Conservation (phyloP, 2,329 filamentous ascomycete genomes). For the Fusarium duplospermum region DNA sequence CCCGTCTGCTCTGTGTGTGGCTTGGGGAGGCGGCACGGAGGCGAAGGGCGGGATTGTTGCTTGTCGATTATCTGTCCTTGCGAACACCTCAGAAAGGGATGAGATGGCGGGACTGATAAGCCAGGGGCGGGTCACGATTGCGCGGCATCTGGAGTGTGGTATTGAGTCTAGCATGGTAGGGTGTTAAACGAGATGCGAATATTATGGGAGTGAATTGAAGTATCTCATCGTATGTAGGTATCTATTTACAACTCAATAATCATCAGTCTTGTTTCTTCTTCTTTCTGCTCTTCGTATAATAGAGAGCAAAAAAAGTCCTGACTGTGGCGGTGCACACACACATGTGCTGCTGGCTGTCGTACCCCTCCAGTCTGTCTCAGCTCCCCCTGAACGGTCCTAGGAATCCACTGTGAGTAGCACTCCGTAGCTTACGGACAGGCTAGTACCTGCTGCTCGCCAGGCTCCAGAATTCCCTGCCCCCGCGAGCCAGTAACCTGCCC, state of each 20-base stretch:
- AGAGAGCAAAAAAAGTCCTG: slow-evolving; percentile 14
- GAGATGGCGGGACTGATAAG: slow-evolving; percentile 31
- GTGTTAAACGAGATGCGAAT: background rate
- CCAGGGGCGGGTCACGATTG: slow-evolving; percentile 31
- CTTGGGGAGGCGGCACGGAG: slow-evolving; percentile 13
- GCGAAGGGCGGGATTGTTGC: slow-evolving; percentile 9
- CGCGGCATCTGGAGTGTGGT: slow-evolving; percentile 25
- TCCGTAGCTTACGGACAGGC: background rate
- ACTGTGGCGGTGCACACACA: slow-evolving; percentile 34
- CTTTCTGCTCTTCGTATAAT: background rate
- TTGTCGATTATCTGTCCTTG: slow-evolving; percentile 35
- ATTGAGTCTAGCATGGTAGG: slow-evolving; percentile 6
- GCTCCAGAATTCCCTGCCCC: slow-evolving; percentile 37
- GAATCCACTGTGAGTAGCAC: background rate
- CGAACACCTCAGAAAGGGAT: slow-evolving; percentile 37
- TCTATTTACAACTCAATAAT: background rate
- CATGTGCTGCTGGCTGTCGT: slow-evolving; percentile 4
- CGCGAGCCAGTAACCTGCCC: slow-evolving; percentile 27
- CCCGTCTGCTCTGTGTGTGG: slow-evolving; percentile 18
- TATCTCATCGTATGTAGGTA: background rate
- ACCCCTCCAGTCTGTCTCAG: slow-evolving; percentile 27
- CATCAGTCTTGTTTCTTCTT: background rate
- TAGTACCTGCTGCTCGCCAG: slow-evolving; percentile 23
- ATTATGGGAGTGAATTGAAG: background rate
- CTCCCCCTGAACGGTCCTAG: slow-evolving; percentile 27